phyloP scores from a whole-genome alignment of 352 stramenopile species.

The Phytophthora lateralis region DNA sequence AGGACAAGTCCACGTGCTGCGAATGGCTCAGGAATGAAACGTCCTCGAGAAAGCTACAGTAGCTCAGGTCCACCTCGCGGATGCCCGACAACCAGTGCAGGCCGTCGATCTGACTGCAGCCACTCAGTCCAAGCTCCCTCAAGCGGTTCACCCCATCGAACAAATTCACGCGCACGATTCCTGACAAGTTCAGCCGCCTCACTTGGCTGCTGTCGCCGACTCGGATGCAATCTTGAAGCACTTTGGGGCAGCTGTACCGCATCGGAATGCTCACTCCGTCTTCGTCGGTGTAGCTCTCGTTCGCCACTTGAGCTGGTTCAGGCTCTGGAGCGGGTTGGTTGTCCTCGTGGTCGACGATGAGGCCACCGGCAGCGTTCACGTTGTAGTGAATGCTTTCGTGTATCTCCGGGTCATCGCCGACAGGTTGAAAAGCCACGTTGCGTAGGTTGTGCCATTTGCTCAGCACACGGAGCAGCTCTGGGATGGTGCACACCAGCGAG shows the following conservation, averaged over 20 bases:
- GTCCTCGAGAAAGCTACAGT: conserved; percentile 65
- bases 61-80: conserved; percentile 61
- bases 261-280: conserved; percentile 24
- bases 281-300: conserved; percentile 22
- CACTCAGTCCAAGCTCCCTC: conserved; percentile 59
- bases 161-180: conserved; percentile 50
- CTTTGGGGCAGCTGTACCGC: conserved; percentile 42
- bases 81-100: conserved; percentile 49
- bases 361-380: conserved; percentile 29
- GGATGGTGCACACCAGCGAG: conserved; percentile 40
- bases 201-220: conserved; percentile 17
- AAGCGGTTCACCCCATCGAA: conserved; percentile 61
- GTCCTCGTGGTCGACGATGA: conserved; percentile 27
- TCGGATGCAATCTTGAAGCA: conserved; percentile 38
- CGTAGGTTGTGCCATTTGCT: conserved; percentile 60
- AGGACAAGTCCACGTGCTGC: conserved; percentile 62
- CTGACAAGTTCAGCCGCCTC: conserved; percentile 54
- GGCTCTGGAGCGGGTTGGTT: conserved; percentile 30
- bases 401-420: conserved; percentile 23
- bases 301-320: conserved; percentile 17
- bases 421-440: conserved; percentile 64
- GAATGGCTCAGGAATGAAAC: conserved; percentile 47
- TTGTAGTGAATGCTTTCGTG: conserved; percentile 48
- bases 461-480: conserved; percentile 42
- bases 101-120: conserved; percentile 54